Evolutionary conservation across 371 early-diverging fungal genomes (phyloP).

Genomic region (Circinella minor): DNA sequence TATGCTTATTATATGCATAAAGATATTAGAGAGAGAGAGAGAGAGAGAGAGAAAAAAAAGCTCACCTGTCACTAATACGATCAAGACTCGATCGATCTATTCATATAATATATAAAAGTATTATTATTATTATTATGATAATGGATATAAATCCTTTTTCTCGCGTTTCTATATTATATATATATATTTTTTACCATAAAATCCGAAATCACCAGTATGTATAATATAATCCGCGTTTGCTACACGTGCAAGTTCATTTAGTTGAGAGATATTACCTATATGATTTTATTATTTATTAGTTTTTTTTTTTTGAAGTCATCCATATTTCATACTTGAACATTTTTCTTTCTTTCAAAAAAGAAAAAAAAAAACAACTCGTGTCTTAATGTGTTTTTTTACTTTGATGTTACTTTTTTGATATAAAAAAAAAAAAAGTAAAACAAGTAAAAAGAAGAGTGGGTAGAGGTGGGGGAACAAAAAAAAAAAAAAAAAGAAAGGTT

Average conservation of each 20-base stretch:
- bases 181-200: constrained; percentile 62
- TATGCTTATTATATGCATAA: no score
- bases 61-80: constrained; percentile 64
- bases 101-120: not conserved
- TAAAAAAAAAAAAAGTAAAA: constrained; percentile 6
- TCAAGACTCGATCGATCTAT: constrained; percentile 60
- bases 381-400: not conserved
- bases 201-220: constrained; percentile 75
- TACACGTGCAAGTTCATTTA: constrained; percentile 66
- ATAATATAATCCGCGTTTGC: constrained; percentile 63
- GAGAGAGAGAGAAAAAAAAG: not conserved
- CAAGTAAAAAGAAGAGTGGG: not conserved
- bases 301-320: no score
- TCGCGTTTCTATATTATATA: not conserved
- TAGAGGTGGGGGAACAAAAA: no score
- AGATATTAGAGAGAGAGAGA: no score
- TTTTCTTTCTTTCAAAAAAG: no score
- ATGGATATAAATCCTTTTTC: no score
- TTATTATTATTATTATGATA: no score
- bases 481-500: no score
- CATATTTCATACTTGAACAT: no score
- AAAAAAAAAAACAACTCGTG: no score
- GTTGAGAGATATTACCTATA: constrained; percentile 63
- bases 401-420: not conserved
- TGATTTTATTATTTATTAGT: no score